These are phyloP conservation scores for Rhododendron kiyosumense DNA, from an alignment of 148 eudicot species.

Conservation along the genomic window DNA sequence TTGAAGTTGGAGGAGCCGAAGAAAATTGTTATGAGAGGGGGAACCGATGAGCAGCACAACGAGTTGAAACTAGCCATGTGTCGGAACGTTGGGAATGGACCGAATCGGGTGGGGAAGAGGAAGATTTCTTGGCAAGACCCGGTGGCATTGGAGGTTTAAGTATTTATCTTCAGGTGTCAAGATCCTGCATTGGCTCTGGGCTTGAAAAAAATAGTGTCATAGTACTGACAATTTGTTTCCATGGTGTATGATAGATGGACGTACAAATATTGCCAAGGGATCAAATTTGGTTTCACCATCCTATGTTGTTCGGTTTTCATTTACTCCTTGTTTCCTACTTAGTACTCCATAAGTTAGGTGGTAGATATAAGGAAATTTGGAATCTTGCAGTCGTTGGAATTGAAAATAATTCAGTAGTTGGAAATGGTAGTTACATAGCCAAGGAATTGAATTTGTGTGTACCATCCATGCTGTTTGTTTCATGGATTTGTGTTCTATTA, in stretches of 20 bases:
- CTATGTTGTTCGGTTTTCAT: conserved; percentile 1
- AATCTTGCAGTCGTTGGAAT: not conserved
- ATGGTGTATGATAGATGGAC: not conserved
- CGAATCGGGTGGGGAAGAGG: conserved; percentile 28
- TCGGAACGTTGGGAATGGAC: conserved; percentile 34
- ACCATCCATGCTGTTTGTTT: not conserved
- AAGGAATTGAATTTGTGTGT: not conserved
- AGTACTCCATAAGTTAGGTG: not conserved
- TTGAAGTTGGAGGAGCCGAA: conserved; percentile 12
- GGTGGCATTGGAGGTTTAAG: conserved; percentile 31
- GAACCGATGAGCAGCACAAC: conserved; percentile 20
- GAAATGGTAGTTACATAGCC: not conserved
- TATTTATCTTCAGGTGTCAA: not conserved
- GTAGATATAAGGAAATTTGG: not conserved
- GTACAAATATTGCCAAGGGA: not conserved
- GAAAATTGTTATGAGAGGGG: conserved; percentile 20
- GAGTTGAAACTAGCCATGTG: conserved; percentile 33
- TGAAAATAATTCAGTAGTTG: not conserved
- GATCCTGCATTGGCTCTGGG: not conserved
- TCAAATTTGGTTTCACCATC: not conserved
- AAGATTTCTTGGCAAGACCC: conserved; percentile 50
- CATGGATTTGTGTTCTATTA: not conserved
- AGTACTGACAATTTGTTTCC: not conserved
- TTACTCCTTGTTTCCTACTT: not conserved
- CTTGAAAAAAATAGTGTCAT: not conserved